These are phyloP conservation scores for Pythium guiyangense DNA, from an alignment of 352 stramenopile genomes.

Conservation along the genomic window DNA sequence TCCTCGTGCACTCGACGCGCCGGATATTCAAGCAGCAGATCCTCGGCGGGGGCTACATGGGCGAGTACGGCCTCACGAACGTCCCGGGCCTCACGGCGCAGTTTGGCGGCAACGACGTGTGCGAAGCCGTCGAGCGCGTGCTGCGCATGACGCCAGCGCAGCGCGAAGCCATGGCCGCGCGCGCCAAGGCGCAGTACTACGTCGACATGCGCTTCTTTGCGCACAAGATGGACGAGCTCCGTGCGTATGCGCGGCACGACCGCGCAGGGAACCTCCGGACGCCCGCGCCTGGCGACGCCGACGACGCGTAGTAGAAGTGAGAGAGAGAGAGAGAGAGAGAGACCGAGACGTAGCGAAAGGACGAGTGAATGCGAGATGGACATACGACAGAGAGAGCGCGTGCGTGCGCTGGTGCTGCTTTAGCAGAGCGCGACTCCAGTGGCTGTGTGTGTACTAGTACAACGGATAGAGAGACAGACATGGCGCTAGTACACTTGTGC, in stretches of 20 bases:
- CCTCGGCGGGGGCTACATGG: slow-evolving; percentile 38
- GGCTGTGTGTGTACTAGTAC: too few relatives aligned
- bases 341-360: too few relatives aligned
- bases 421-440: too few relatives aligned
- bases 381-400: too few relatives aligned
- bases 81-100: slow-evolving; percentile 38
- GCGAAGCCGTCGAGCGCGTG: slow-evolving; percentile 45
- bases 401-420: too few relatives aligned
- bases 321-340: too few relatives aligned
- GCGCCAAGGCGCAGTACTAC: slow-evolving; percentile 50
- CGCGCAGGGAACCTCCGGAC: slow-evolving; percentile 7
- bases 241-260: slow-evolving; percentile 20
- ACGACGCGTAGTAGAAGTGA: slow-evolving; percentile 3
- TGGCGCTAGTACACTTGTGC: slow-evolving; percentile 53
- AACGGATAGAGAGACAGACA: too few relatives aligned
- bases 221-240: slow-evolving; percentile 53
- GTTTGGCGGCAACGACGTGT: slow-evolving; percentile 35
- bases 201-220: slow-evolving; percentile 65
- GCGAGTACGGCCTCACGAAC: slow-evolving; percentile 40
- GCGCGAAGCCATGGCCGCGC: slow-evolving; percentile 33
- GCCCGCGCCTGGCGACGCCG: neutral
- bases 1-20: slow-evolving; percentile 33
- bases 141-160: slow-evolving; percentile 39
- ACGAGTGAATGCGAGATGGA: too few relatives aligned
- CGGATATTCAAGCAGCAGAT: slow-evolving; percentile 37